Base-by-base conservation (phyloP, 768 basidiomycete species). In the Suillus placidus region DNA sequence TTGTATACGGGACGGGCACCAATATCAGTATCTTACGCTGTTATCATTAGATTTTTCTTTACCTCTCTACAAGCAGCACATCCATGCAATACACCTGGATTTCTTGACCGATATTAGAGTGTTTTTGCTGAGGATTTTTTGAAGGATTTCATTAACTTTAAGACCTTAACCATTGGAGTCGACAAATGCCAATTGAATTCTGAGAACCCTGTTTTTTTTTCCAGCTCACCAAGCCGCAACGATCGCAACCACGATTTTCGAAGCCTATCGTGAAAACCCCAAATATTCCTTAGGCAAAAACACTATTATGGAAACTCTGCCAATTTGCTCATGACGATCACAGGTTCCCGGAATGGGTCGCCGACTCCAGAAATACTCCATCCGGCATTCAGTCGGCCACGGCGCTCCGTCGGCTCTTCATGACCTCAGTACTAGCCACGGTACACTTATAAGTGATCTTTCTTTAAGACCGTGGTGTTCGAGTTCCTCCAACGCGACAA, bases 11-110 rank as follows among this genome's bases (percentile, higher is more conserved):
- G 61, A 49, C 16, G 49, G 40, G 51, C 61, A 42, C 49, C 54
- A 2, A 12, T 26, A 60, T 68, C 35, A 57, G 63, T 63, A 73
- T 68, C 62, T 64, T 49, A 66, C 66, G 62, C 63, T 49, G 69
- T 69, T 71, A 64, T 76, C 73, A 43, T 66, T 66, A 66, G 60
- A 67, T 37, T 64, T 68, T 63, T 61, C 58, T 64, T 66, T 65
- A 54, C 58, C 52, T 65, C 75, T 77, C 71, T 70, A 51, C 65
- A 32, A 30, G 40, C 30, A 34, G 13, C 16, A 30, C 10, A 51
- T 68, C 61, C 66, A 62, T 66, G 65, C 61, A 68, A 72, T 64
- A 67, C 67, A 74, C 13, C 16, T 54, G 32, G 26, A 54, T 57
- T 54, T 32, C 32, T n/a, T 30, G 38, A 6, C 3, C 14, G 13